A percentile compares a stretch with the other conserved stretches of the same genome.
Conservation (phyloP, 1,139 yeast species). For the Debaryomyces singareniensis region DNA sequence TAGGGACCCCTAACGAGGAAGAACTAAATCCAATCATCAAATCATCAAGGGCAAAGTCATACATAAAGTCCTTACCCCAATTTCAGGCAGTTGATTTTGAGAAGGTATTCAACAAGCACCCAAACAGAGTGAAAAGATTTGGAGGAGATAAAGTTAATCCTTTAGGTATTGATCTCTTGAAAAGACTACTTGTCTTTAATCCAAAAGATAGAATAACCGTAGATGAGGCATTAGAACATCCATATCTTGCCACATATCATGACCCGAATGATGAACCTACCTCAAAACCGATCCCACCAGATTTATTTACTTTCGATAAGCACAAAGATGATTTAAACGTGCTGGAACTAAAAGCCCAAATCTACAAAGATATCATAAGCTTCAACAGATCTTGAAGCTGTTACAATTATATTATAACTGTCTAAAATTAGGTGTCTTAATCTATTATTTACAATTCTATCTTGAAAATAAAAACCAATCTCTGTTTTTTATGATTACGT, state of each 20-base stretch:
- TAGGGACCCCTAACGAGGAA: slow-evolving; percentile 60
- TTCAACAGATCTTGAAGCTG: slow-evolving; percentile 9
- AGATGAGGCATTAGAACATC: slow-evolving; percentile 75
- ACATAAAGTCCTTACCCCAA: slow-evolving; percentile 49
- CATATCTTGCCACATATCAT: slow-evolving; percentile 74
- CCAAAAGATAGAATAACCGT: slow-evolving; percentile 76
- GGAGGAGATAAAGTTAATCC: slow-evolving; percentile 42
- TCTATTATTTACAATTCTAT: too few relatives aligned
- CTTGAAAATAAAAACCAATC: too few relatives aligned
- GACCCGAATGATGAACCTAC: slow-evolving; percentile 80
- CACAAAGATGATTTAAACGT: slow-evolving; percentile 64
- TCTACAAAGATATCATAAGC: slow-evolving; percentile 55
- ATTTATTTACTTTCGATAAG: slow-evolving; percentile 79
- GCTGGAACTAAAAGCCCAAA: slow-evolving; percentile 62
- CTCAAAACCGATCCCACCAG: slow-evolving; percentile 65
- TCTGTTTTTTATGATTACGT: too few relatives aligned
- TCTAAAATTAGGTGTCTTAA: too few relatives aligned
- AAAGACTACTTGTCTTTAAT: slow-evolving; percentile 69
- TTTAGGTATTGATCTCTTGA: slow-evolving; percentile 69
- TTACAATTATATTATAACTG: too few relatives aligned
- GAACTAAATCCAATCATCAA: slow-evolving; percentile 48
- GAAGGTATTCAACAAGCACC: slow-evolving; percentile 13
- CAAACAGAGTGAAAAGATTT: slow-evolving; percentile 12
- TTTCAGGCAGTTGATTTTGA: slow-evolving; percentile 7
- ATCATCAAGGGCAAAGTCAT: slow-evolving; percentile 57